Base-by-base conservation (phyloP, 2,329 filamentous ascomycete genomes). In the Beauveria rudraprayagi region DNA sequence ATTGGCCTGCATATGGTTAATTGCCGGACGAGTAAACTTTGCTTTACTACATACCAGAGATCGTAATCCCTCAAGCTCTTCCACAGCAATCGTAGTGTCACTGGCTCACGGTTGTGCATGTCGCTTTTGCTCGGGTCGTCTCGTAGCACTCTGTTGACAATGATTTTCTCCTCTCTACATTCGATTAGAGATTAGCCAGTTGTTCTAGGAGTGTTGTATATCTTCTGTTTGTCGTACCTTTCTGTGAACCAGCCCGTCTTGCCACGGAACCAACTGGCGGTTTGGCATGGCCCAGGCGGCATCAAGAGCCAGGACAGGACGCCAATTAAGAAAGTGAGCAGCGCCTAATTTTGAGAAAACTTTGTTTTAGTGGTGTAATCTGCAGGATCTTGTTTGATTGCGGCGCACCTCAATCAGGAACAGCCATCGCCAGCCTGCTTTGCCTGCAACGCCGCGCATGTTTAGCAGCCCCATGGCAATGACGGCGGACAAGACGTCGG, bases 61-160 rank as follows among this genome's bases (percentile, higher is more conserved):
- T 85, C 80, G 61, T 81, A 85, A 54, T 85, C 83, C 2, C 71
- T 73, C 7, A 83, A 67, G 4, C 78, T 75, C 17, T 77, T 67
- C 76, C 78, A 81, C 1, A 84, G 74, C 3, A 77, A 71, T 9
- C 70, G 72, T 2, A 73, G 71, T 0, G 77, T 80, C n/a, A 85
- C 73, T 0, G 78, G 77, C 67, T 84, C 76, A 6, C 82, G 77
- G 61, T 84, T 85, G 66, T 84, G 80, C 80, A 86, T 84, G 55
- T 78, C 77, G 43, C 79, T 79, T 67, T 82, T 83, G 19, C 75
- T 76, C 0, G 82, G 83, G 60, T 85, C 83, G 51, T 87, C 83
- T 2, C 83, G 78, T 11, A 76, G 67, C 2, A 77, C 68, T 0
- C 85, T 76, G 61, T 85, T 86, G n/a, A 85, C 82, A 19, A 85